Conservation (phyloP, 2,329 filamentous ascomycete genomes). For the Aspergillus nomiae region DNA sequence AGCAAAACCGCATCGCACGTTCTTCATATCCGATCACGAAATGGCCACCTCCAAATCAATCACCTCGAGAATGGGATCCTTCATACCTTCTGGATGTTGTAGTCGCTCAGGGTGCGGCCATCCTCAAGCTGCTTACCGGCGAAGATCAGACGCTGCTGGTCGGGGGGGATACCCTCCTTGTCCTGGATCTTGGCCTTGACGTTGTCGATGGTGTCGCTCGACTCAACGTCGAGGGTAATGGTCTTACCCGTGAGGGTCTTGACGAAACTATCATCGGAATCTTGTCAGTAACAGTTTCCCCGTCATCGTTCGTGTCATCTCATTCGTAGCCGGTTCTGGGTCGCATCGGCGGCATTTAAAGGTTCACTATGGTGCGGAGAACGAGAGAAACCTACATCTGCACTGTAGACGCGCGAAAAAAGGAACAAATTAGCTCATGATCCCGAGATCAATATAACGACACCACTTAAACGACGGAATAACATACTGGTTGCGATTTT, state of each 20-base stretch:
- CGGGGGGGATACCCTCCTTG: slow-evolving; percentile 97
- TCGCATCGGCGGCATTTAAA: slow-evolving; percentile 20
- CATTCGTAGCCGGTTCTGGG: slow-evolving; percentile 11
- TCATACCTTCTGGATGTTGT: slow-evolving; percentile 98
- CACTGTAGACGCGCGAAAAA: slow-evolving; percentile 60
- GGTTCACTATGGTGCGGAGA: slow-evolving; percentile 24
- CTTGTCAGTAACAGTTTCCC: slow-evolving; percentile 25
- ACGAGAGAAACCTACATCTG: slow-evolving; percentile 73
- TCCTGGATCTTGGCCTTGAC: slow-evolving; percentile 99
- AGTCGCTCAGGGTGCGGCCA: slow-evolving; percentile 93
- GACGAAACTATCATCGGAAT: slow-evolving; percentile 74
- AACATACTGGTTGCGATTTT: slow-evolving; percentile 49
- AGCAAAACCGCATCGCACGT: not conserved
- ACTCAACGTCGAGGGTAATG: slow-evolving; percentile 99
- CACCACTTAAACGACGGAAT: slow-evolving; percentile 9
- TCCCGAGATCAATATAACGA: slow-evolving; percentile 16
- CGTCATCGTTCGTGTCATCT: slow-evolving; percentile 2
- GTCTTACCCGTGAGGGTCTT: slow-evolving; percentile 99
- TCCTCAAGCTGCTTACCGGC: slow-evolving; percentile 99
- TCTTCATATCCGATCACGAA: slow-evolving; percentile 10
- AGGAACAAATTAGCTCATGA: slow-evolving; percentile 50
- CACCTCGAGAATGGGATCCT: slow-evolving; percentile 13
- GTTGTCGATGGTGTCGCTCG: slow-evolving; percentile 99
- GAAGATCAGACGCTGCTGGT: slow-evolving; percentile 98
- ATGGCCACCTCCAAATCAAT: slow-evolving; percentile 5